These are phyloP conservation scores for Zygoascus flipseniorum DNA, from an alignment of 805 yeast genomes.

Conservation along the genomic window DNA sequence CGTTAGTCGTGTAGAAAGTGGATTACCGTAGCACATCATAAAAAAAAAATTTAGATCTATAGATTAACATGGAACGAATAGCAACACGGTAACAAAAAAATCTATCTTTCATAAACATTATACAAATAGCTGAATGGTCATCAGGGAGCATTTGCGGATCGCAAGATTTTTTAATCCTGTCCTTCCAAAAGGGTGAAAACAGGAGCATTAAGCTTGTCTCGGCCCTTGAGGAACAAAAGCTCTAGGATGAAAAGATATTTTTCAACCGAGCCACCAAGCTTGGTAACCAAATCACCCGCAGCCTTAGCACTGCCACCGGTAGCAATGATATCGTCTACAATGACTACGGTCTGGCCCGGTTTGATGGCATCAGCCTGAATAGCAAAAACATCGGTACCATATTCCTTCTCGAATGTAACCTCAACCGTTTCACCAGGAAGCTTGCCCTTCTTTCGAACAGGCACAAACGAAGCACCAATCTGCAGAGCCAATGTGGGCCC, in stretches of 20 bases:
- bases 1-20: background rate
- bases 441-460: conserved; percentile 92
- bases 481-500: conserved; percentile 94
- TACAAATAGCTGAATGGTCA: background rate
- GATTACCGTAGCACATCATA: background rate
- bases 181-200: conserved; percentile 85
- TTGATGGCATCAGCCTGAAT: conserved; percentile 78
- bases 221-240: conserved; percentile 88
- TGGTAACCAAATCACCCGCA: conserved; percentile 74
- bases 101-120: no score
- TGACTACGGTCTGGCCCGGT: conserved; percentile 68
- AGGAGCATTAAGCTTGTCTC: conserved; percentile 77
- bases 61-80: no score
- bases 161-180: conserved; percentile 36
- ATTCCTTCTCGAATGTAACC: conserved; percentile 81
- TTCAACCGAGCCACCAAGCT: conserved; percentile 60
- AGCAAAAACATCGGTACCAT: conserved; percentile 83
- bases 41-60: background rate
- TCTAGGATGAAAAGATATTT: conserved; percentile 91
- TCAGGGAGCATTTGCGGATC: background rate
- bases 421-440: conserved; percentile 75
- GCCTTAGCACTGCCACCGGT: conserved; percentile 96
- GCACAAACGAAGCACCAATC: conserved; percentile 82
- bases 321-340: conserved; percentile 95
- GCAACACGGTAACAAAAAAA: no score